A percentile compares a stretch with the other conserved stretches of the same genome.
phyloP scores from a whole-genome alignment of 2,329 filamentous ascomycete species.

The Aspergillus udagawae region DNA sequence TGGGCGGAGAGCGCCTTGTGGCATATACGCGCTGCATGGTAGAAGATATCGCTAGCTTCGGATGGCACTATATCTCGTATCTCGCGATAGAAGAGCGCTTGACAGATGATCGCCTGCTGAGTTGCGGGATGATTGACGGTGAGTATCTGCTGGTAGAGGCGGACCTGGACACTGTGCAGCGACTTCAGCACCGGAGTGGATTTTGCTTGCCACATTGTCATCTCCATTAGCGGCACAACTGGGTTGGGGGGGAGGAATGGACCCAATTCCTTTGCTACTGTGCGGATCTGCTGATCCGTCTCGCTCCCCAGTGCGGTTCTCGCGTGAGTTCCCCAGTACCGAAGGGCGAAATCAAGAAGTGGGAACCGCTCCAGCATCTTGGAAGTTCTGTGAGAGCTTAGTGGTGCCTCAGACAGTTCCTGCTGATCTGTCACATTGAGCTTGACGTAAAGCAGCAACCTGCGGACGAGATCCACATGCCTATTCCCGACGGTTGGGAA shows the following conservation, averaged over 20 bases:
- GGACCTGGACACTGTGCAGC: slow-evolving; percentile 25
- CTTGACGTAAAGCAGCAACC: slow-evolving; percentile 35
- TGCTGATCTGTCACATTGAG: slow-evolving; percentile 23
- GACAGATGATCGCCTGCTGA: slow-evolving; percentile 47
- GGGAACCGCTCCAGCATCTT: slow-evolving; percentile 33
- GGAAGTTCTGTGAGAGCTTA: slow-evolving; percentile 24
- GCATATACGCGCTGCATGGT: slow-evolving; percentile 40
- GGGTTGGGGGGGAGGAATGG: slow-evolving; percentile 46
- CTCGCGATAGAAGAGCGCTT: slow-evolving; percentile 42
- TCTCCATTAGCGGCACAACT: slow-evolving; percentile 45
- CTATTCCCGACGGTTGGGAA: slow-evolving; percentile 28
- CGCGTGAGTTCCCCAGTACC: slow-evolving; percentile 48
- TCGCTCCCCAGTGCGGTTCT: slow-evolving; percentile 40
- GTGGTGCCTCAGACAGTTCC: slow-evolving; percentile 27
- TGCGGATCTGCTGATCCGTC: slow-evolving; percentile 32
- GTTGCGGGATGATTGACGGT: slow-evolving; percentile 41
- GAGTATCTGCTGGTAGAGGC: slow-evolving; percentile 29
- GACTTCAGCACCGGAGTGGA: slow-evolving; percentile 27
- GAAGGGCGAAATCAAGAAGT: slow-evolving; percentile 45
- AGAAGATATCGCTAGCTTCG: slow-evolving; percentile 40
- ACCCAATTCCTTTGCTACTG: slow-evolving; percentile 44
- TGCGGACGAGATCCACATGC: slow-evolving; percentile 29
- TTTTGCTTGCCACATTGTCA: slow-evolving; percentile 44
- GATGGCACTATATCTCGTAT: slow-evolving; percentile 18
- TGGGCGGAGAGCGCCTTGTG: slow-evolving; percentile 37